A percentile compares a stretch with the other conserved stretches of the same genome.
Evolutionary conservation across 257 asterid species (phyloP).

Genomic region (Avicennia marina): DNA sequence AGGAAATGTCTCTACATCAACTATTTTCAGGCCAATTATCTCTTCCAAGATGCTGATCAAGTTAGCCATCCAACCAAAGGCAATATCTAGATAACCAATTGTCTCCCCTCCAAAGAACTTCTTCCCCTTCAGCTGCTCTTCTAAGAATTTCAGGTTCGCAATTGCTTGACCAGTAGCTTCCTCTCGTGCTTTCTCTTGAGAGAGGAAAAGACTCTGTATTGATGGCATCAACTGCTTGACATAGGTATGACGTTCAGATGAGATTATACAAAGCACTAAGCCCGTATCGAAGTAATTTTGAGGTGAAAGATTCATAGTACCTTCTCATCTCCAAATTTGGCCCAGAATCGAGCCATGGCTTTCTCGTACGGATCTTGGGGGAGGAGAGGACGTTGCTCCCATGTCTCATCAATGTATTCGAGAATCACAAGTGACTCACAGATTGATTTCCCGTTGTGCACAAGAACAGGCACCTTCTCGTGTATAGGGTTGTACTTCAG

Average conservation of each 20-base stretch:
- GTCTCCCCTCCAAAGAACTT: conserved; percentile 48
- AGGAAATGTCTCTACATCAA: conserved; percentile 42
- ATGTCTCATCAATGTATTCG: conserved; percentile 66
- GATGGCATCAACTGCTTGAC: conserved; percentile 43
- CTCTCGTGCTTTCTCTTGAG: conserved; percentile 36
- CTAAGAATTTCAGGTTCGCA: conserved; percentile 33
- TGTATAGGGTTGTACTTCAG: conserved; percentile 53
- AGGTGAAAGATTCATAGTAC: conserved; percentile 20
- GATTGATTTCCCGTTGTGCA: conserved; percentile 66
- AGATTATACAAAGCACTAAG: too few species aligned
- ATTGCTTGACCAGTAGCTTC: conserved; percentile 30
- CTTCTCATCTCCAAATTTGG: conserved; percentile 64
- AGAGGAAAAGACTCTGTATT: conserved; percentile 26
- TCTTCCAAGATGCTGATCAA: conserved; percentile 42
- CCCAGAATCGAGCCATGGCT: conserved; percentile 71
- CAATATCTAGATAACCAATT: conserved; percentile 55
- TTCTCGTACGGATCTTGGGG: conserved; percentile 65
- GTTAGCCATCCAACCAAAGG: conserved; percentile 49
- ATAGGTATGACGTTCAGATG: background rate
- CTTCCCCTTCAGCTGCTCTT: conserved; percentile 43
- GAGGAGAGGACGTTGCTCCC: conserved; percentile 53
- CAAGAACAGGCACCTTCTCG: conserved; percentile 55
- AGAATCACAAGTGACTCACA: conserved; percentile 75
- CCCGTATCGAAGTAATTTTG: too few species aligned
- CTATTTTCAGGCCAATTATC: conserved; percentile 29